Base-by-base conservation (phyloP, 163 green algal species). In the Scenedesmus sp. region DNA sequence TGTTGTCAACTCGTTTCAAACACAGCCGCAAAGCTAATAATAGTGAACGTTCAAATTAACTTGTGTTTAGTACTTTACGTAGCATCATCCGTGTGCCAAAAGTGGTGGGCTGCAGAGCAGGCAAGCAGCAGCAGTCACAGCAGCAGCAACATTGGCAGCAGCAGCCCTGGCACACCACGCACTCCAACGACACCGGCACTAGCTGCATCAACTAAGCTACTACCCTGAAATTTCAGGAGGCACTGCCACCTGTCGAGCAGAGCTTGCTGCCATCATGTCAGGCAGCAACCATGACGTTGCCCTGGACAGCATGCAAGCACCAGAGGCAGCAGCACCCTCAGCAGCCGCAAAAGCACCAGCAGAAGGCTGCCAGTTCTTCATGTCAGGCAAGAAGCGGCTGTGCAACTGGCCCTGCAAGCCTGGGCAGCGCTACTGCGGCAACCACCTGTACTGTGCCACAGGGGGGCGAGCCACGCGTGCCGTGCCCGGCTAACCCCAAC, bases 401-500 rank as follows among this genome's bases (percentile, higher is more conserved):
- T 97, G 95, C 90, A 89, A 92, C 37, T 95, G 94, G 26, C n/a
- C 92, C 7, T 89, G 87, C 1, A 83, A 91, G n/a, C 87, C 93
- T 0, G 94, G 93, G 0, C 82, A 94, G 70, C 56, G 44, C 6
- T 96, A 91, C 81, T 97, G 95, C 87, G 94, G 94, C 12, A 96
- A 96, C 85, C 95, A 97, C 68, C 20, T 96, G 1, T 88, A 81
- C 13, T 26, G 44, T 4, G 44, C 15, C 0, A 83, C 82, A 22
- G 92, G 89, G 3, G 0, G 87, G 91, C 13, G 53, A 84, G 3
- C 56, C 86, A 30, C 92, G 95, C 0, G 90, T 96, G 43, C 94
- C 92, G 0, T 97, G 95, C 82, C 95, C 95, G 4, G 87, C 91
- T 20, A 93, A 96, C 85, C 93, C 95, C 2, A 92, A 68, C 65